A percentile compares a stretch with the other conserved stretches of the same genome.
phyloP scores from a whole-genome alignment of 1,284 basidiomycete genomes.

The Pseudozyma sp. region DNA sequence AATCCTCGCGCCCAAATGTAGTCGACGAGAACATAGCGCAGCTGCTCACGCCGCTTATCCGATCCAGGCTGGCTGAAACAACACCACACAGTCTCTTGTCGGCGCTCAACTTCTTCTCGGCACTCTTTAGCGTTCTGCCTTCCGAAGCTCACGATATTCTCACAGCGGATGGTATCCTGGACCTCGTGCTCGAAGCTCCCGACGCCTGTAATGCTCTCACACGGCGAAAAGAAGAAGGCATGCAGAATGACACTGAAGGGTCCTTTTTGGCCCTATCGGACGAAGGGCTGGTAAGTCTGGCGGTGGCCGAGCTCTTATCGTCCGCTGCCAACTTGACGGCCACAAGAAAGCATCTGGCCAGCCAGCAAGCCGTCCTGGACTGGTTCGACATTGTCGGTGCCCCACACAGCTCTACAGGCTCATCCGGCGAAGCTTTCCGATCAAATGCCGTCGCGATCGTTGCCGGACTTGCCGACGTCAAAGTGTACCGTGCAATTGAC shows the following conservation, averaged over 20 bases:
- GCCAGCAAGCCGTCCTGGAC: slow-evolving; percentile 39
- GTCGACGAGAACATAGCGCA: slow-evolving; percentile 33
- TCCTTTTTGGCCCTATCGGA: slow-evolving; percentile 7
- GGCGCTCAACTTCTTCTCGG: slow-evolving; percentile 36
- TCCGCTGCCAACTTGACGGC: slow-evolving; percentile 36
- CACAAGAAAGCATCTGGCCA: slow-evolving; percentile 29
- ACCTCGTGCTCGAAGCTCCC: slow-evolving; percentile 35
- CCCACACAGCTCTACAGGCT: slow-evolving; percentile 1
- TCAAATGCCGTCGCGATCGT: slow-evolving; percentile 29
- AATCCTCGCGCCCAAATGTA: not conserved
- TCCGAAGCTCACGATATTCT: slow-evolving; percentile 39
- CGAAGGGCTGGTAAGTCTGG: slow-evolving; percentile 21
- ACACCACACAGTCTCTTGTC: slow-evolving; percentile 38
- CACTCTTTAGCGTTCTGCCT: slow-evolving; percentile 34
- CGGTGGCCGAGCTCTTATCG: slow-evolving; percentile 36
- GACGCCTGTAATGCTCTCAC: slow-evolving; percentile 27
- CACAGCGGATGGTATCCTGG: slow-evolving; percentile 29
- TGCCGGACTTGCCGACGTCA: slow-evolving; percentile 39
- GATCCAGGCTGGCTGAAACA: slow-evolving; percentile 40
- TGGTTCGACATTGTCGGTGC: slow-evolving; percentile 41
- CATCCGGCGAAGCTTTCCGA: not conserved
- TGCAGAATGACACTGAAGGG: not conserved
- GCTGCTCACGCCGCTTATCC: slow-evolving; percentile 37
- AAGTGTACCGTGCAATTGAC: slow-evolving; percentile 23
- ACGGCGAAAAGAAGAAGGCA: not conserved